Evolutionary conservation across 164 flowering plant species (phyloP).

Genomic region (Platanus orientalis): DNA sequence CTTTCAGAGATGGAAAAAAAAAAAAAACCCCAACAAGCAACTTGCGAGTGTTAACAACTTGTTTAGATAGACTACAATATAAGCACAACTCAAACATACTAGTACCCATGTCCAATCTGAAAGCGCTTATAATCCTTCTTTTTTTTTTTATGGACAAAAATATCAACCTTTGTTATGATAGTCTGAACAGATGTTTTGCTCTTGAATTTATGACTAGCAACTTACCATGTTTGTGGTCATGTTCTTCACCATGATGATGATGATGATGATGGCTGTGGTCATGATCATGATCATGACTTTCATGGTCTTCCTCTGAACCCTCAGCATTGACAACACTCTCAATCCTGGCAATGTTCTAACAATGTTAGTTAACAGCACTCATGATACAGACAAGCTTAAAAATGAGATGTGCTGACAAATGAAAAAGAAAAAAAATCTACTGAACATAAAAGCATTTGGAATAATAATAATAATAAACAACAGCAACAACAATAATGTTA

Average conservation of each 20-base stretch:
- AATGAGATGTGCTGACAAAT: background rate
- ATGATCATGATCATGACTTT: constrained; percentile 45
- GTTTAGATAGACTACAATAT: no score
- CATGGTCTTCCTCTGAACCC: constrained; percentile 50
- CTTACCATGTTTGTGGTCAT: constrained; percentile 55
- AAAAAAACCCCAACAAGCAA: no score
- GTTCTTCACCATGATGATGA: constrained; percentile 35
- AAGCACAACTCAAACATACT: no score
- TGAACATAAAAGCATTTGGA: no score
- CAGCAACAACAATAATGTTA: no score
- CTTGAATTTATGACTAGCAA: background rate
- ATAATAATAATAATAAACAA: no score
- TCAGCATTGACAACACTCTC: constrained; percentile 66
- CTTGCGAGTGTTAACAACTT: no score
- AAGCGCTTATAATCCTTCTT: no score
- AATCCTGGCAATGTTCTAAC: constrained; percentile 32
- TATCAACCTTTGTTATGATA: background rate
- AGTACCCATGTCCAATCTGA: no score
- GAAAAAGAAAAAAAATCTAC: background rate
- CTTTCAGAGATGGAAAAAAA: no score
- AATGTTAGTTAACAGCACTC: background rate
- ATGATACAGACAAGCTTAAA: background rate
- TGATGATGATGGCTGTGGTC: constrained; percentile 33
- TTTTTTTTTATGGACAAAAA: no score
- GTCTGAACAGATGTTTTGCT: background rate